A percentile compares a stretch with the other conserved stretches of the same genome.
Conservation (phyloP, 208 protist species). For the Herpetomonas tarakana region DNA sequence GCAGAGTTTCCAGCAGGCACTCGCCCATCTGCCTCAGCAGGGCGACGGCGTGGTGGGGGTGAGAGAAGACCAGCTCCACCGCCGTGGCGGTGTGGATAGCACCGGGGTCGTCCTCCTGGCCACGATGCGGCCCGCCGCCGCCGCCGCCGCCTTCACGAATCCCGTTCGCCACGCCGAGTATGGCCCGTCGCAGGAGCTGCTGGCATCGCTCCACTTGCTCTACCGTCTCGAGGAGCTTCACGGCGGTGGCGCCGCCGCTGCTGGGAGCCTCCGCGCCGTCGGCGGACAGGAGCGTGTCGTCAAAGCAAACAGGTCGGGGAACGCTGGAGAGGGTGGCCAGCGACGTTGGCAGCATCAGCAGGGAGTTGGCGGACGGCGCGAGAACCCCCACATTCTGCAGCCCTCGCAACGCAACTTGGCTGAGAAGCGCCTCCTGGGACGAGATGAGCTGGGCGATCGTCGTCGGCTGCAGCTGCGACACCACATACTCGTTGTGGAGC, state of each 20-base stretch:
- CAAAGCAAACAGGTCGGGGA: background rate
- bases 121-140: background rate
- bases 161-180: conserved; percentile 43
- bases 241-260: conserved; percentile 10
- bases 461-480: conserved; percentile 20
- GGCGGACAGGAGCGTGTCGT: background rate
- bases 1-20: conserved; percentile 28
- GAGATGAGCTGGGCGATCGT: conserved; percentile 69
- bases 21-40: conserved; percentile 44
- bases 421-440: conserved; percentile 63
- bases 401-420: conserved; percentile 51
- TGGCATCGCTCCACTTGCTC: conserved; percentile 61
- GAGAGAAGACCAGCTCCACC: conserved; percentile 63
- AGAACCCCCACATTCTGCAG: conserved; percentile 70
- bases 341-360: too few species aligned
- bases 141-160: conserved; percentile 21
- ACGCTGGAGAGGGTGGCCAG: background rate
- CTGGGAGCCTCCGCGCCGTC: conserved; percentile 1
- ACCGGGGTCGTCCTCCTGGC: background rate
- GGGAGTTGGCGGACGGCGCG: background rate
- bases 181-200: conserved; percentile 45
- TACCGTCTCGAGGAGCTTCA: conserved; percentile 11
- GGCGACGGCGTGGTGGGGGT: conserved; percentile 29
- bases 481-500: conserved; percentile 39
- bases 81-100: conserved; percentile 24